A percentile compares a stretch with the other conserved stretches of the same genome.
Conservation (phyloP, 306 rosid species). For the Vigna nakashimae region DNA sequence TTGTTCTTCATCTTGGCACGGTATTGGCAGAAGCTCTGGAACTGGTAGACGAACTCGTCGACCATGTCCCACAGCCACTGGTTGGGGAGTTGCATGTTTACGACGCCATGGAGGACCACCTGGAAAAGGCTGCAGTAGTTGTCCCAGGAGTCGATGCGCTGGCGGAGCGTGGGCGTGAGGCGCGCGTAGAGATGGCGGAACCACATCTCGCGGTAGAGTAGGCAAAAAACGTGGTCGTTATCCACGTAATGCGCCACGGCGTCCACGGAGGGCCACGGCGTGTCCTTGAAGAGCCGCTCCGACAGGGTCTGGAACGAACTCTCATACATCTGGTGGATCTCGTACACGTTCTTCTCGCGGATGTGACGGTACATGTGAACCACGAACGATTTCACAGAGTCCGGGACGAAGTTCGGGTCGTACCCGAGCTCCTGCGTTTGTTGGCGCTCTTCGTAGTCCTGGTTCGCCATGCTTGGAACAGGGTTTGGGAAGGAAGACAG, state of each 20-base stretch:
- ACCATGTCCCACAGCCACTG: slow-evolving; percentile 99
- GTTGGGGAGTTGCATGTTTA: slow-evolving; percentile 94
- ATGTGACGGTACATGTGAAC: slow-evolving; percentile 93
- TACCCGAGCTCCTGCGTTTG: slow-evolving; percentile 66
- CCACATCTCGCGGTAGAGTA: slow-evolving; percentile 98
- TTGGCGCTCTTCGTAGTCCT: slow-evolving; percentile 64
- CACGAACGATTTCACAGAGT: slow-evolving; percentile 82
- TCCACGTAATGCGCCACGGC: slow-evolving; percentile 86
- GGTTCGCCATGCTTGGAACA: slow-evolving; percentile 56
- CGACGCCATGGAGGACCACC: slow-evolving; percentile 94
- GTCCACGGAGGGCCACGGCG: slow-evolving; percentile 97
- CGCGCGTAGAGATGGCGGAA: slow-evolving; percentile 95
- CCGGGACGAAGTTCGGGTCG: slow-evolving; percentile 92
- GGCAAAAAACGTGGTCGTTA: slow-evolving; percentile 94
- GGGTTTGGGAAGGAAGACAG: background rate
- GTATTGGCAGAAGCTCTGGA: slow-evolving; percentile 95
- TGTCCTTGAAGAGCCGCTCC: slow-evolving; percentile 89
- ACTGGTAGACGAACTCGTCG: slow-evolving; percentile 95
- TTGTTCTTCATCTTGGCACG: slow-evolving; percentile 94
- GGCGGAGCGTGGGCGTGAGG: slow-evolving; percentile 84
- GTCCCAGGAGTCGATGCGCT: slow-evolving; percentile 97
- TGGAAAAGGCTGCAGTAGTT: slow-evolving; percentile 90
- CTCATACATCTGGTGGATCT: slow-evolving; percentile 96
- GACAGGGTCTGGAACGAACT: slow-evolving; percentile 84
- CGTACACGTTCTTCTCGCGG: slow-evolving; percentile 96